Evolutionary conservation across 2,329 filamentous ascomycete species (phyloP), one percentile per base, ranked within the genome.

Genomic region (Diaporthe ampelina): DNA sequence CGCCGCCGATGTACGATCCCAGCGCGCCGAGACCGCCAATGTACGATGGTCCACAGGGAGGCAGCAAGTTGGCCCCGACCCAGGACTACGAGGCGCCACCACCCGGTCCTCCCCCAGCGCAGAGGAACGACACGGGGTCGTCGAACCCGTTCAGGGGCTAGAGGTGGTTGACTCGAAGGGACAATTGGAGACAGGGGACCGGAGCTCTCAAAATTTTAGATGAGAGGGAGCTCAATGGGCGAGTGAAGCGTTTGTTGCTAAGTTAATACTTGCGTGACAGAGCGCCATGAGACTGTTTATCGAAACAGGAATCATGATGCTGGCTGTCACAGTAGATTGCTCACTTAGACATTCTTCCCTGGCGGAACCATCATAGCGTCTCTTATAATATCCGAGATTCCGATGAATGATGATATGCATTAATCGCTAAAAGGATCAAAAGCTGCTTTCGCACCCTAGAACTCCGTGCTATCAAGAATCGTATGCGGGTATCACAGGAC

Each of bases 1-100:
- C 88, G 68, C 88, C 88, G 17, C 88, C 88, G 24, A 86, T 90
- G 70, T 92, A 92, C 79, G 90, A 92, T 76, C 88, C 88, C 8
- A 87, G 84, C 77, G 79, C 82, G 7, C 78, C 82, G 19, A 83
- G 88, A 37, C 89, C 90, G 72, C 90, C 90, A 10, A 82, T 87
- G 79, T 92, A 92, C 79, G 85, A 88, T 54, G 83, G 87, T 61
- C 86, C 88, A 10, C 82, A 83, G 2, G 88, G 86, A 73, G 85
- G 82, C 26, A 85, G 85, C 70, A 92, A 92, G 83, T 80, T 88
- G 70, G 88, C 90, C 74, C 88, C 88, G 21, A 83, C 82, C 32
- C 89, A 91, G 81, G 77, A 80, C 79, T 70, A 74, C 43, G 65
- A 61, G 24, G 45, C 59, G 13, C 69, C 63, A 6, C 63, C 69